These are phyloP conservation scores for Solioccasus polychromus DNA, from an alignment of 768 basidiomycete species.

Conservation along the genomic window DNA sequence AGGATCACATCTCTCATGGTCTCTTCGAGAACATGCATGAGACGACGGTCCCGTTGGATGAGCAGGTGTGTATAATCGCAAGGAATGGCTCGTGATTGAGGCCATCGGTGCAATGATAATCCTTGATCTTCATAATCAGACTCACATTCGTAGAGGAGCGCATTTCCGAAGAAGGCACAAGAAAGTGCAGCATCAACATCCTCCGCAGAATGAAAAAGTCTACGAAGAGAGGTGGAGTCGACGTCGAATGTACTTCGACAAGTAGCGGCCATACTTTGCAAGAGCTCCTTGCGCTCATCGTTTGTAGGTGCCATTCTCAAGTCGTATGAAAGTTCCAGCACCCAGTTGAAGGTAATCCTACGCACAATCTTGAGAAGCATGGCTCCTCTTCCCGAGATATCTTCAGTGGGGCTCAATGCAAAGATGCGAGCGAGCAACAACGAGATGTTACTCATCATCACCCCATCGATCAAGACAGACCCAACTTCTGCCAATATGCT, in stretches of 20 bases:
- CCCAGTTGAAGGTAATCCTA: slow-evolving; percentile 34
- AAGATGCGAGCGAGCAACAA: slow-evolving; percentile 36
- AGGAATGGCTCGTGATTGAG: too few species aligned
- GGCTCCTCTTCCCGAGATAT: slow-evolving; percentile 16
- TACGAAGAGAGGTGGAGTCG: background rate
- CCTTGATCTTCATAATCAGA: too few species aligned
- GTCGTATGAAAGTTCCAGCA: slow-evolving; percentile 27
- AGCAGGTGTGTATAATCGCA: too few species aligned
- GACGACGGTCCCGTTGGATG: too few species aligned
- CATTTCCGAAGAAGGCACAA: slow-evolving; percentile 31
- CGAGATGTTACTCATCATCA: slow-evolving; percentile 31
- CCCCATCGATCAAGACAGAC: slow-evolving; percentile 40
- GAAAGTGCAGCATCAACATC: slow-evolving; percentile 31
- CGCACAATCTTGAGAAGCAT: slow-evolving; percentile 33
- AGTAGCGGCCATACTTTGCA: slow-evolving; percentile 21
- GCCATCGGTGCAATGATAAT: too few species aligned
- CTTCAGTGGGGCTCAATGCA: slow-evolving; percentile 14
- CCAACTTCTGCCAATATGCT: slow-evolving; percentile 32
- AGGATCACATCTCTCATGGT: too few species aligned
- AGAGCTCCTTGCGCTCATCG: slow-evolving; percentile 5
- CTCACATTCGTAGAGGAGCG: too few species aligned
- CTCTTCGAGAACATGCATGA: too few species aligned
- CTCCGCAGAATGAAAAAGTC: slow-evolving; percentile 19
- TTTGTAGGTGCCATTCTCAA: slow-evolving; percentile 8
- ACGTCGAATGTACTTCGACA: slow-evolving; percentile 32